Conservation (phyloP, 2,329 filamentous ascomycete species). For the Alternaria sp. region DNA sequence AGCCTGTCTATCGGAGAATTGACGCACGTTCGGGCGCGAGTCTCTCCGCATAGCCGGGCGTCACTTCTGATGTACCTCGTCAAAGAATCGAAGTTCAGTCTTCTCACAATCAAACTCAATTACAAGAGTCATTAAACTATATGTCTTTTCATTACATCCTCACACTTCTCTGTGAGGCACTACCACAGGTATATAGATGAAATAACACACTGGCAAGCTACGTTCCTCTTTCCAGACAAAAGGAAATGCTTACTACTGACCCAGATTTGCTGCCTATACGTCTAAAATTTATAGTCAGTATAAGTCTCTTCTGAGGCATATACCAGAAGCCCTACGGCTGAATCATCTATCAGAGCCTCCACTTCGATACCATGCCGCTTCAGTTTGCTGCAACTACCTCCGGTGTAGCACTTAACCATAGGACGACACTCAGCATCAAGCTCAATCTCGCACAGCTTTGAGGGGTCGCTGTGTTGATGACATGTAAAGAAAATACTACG, state of each 20-base stretch:
- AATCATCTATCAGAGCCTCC: not conserved
- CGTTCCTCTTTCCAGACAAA: not conserved
- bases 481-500: not conserved
- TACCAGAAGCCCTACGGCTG: not conserved
- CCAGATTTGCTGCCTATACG: not conserved
- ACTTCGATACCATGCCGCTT: not conserved
- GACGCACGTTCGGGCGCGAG: not conserved
- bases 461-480: not conserved
- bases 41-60: not conserved
- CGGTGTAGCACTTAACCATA: not conserved
- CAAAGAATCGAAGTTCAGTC: not conserved
- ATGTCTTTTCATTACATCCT: not conserved
- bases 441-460: not conserved
- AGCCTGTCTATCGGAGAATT: conserved; percentile 10
- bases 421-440: not conserved
- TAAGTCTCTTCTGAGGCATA: not conserved
- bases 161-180: not conserved
- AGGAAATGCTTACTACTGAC: not conserved
- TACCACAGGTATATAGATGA: not conserved
- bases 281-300: not conserved
- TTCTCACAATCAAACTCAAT: not conserved
- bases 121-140: not conserved
- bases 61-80: not conserved
- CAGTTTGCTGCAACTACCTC: not conserved
- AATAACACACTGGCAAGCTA: not conserved